Evolutionary conservation across 1,284 basidiomycete species (phyloP).

Genomic region (Leccinum variabile): DNA sequence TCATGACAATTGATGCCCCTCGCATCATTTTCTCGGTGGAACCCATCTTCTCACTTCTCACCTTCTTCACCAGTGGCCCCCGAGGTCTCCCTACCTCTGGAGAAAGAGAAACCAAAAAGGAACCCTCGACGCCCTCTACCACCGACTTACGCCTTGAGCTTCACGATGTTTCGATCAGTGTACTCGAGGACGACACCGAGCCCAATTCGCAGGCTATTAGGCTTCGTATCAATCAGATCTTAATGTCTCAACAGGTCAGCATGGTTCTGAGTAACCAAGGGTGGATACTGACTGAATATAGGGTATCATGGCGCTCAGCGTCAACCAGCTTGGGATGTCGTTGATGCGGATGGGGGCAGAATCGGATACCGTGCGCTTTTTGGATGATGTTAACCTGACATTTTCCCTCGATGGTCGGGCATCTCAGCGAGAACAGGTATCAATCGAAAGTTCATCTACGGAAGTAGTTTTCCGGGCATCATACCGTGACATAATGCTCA

Average conservation of each 20-base stretch:
- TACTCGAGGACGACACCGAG: slow-evolving; percentile 86
- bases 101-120: slow-evolving; percentile 14
- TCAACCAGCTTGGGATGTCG: slow-evolving; percentile 92
- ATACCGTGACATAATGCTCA: slow-evolving; percentile 89
- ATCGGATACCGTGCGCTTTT: slow-evolving; percentile 84
- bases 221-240: slow-evolving; percentile 80
- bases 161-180: slow-evolving; percentile 87
- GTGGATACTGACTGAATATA: slow-evolving; percentile 34
- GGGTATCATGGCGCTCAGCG: slow-evolving; percentile 81
- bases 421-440: slow-evolving; percentile 75
- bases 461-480: slow-evolving; percentile 92
- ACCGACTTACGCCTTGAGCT: slow-evolving; percentile 84
- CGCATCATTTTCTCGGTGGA: slow-evolving; percentile 93
- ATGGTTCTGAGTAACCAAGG: not conserved
- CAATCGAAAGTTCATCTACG: slow-evolving; percentile 80
- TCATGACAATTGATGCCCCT: slow-evolving; percentile 92
- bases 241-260: slow-evolving; percentile 88
- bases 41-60: slow-evolving; percentile 85
- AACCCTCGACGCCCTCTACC: slow-evolving; percentile 26
- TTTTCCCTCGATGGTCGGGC: slow-evolving; percentile 84
- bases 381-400: slow-evolving; percentile 92
- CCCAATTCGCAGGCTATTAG: slow-evolving; percentile 86
- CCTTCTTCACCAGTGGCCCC: slow-evolving; percentile 80
- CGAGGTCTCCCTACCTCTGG: slow-evolving; percentile 26
- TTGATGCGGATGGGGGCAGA: slow-evolving; percentile 86